A percentile compares a stretch with the other conserved stretches of the same genome.
phyloP scores from a whole-genome alignment of 148 eudicot genomes.

The Fagopyrum tataricum region DNA sequence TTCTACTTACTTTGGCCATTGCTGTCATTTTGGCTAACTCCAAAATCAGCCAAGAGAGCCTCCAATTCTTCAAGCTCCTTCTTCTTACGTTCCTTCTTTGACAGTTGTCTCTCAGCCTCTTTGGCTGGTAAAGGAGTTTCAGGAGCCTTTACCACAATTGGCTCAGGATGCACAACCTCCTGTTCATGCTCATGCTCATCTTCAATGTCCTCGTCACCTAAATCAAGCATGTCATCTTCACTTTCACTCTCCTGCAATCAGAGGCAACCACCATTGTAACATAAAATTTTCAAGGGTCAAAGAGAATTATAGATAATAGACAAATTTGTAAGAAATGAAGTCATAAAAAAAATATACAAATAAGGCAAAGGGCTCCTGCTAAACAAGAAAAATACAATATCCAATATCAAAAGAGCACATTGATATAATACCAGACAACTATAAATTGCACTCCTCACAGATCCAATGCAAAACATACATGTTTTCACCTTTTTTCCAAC shows the following conservation, averaged over 20 bases:
- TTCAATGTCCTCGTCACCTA: conserved; percentile 78
- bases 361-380: no score
- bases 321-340: neutral
- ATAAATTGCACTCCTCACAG: neutral
- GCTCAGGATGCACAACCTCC: conserved; percentile 50
- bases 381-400: no score
- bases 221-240: conserved; percentile 83
- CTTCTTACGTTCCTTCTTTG: conserved; percentile 91
- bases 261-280: neutral
- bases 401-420: no score
- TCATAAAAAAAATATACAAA: no score
- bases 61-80: conserved; percentile 96
- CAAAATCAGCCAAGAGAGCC: conserved; percentile 81
- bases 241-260: conserved; percentile 86
- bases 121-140: conserved; percentile 53
- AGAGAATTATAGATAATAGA: neutral
- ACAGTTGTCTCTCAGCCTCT: conserved; percentile 90
- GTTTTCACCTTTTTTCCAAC: neutral
- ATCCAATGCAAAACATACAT: neutral
- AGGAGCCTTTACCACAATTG: conserved; percentile 42
- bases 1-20: conserved; percentile 40
- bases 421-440: neutral
- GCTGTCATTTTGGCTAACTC: conserved; percentile 29
- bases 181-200: conserved; percentile 84
- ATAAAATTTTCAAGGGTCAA: neutral